A percentile compares a stretch with the other conserved stretches of the same genome.
These are phyloP conservation scores for Ascochyta rabiei DNA, from an alignment of 2,329 filamentous ascomycete genomes.

Conservation along the genomic window DNA sequence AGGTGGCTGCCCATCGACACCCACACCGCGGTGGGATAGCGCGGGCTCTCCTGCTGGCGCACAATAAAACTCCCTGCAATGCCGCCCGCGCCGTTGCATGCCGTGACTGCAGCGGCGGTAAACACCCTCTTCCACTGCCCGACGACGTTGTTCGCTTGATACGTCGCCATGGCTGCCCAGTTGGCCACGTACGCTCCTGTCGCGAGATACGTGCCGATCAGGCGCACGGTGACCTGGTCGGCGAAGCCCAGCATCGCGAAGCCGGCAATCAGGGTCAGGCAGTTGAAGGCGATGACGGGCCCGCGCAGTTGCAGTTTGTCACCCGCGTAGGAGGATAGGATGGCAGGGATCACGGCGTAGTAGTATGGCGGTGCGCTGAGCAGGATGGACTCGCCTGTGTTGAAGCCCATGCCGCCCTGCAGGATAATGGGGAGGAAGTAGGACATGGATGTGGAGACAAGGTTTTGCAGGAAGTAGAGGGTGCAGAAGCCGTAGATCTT, in stretches of 20 bases:
- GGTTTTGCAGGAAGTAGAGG: constrained; percentile 70
- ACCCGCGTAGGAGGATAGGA: constrained; percentile 66
- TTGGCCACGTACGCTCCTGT: constrained; percentile 73
- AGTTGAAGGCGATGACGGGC: constrained; percentile 70
- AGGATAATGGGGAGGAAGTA: constrained; percentile 71
- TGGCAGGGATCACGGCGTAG: constrained; percentile 67
- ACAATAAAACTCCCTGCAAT: constrained; percentile 72
- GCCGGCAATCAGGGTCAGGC: constrained; percentile 64
- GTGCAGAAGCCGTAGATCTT: constrained; percentile 70
- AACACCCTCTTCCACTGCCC: constrained; percentile 70
- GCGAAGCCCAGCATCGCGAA: constrained; percentile 71
- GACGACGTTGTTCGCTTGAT: constrained; percentile 58
- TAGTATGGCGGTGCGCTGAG: constrained; percentile 72
- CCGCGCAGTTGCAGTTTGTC: constrained; percentile 66
- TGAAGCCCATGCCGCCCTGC: constrained; percentile 54
- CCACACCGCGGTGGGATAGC: constrained; percentile 70
- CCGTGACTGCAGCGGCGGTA: constrained; percentile 64
- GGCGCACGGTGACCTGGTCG: constrained; percentile 64
- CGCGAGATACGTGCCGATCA: constrained; percentile 68
- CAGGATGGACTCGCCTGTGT: constrained; percentile 57
- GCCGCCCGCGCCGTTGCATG: constrained; percentile 67
- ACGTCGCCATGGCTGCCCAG: constrained; percentile 67
- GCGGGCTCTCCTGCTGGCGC: constrained; percentile 64
- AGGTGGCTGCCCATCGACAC: constrained; percentile 66
- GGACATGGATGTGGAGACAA: constrained; percentile 68